Evolutionary conservation across 495 filamentous ascomycete species (phyloP), one percentile per base, ranked within the genome.

Genomic region (Talaromyces wortmannii): DNA sequence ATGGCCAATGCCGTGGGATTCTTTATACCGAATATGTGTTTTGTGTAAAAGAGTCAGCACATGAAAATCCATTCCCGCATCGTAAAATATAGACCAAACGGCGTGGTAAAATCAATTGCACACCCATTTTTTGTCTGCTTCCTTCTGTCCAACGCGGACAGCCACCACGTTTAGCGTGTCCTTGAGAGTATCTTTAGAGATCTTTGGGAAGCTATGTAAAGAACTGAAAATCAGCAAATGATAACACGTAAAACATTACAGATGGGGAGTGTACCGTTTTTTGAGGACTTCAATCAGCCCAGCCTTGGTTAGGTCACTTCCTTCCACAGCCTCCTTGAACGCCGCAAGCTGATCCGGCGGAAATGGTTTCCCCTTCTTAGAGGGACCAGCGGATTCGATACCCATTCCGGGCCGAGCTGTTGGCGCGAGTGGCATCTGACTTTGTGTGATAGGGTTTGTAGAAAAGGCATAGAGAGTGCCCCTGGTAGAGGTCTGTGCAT

Each of bases 211-310:
- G 44, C 80, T 82, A 57, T 50, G 31, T 13, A 10, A 17, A 15
- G 23, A 16, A 44, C 45, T 4, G 40, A 45, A n/a, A 55, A 51
- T 50, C 45, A 13, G 45, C 23, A 23, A 16, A 31, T 31, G 48
- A 31, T 18, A 1, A 16, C 42, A 6, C n/a, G 48, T 33, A 5
- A 31, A 31, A 29, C 12, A 10, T 17, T 13, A 45, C 15, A 36
- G 23, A 45, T 45, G 12, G 49, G 30, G n/a, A 12, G n/a, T 72
- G 51, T 63, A 80, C 72, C 78, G 77, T 70, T 85, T 84, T 70
- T 89, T 88, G 56, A 96, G 63, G 16, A 85, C 72, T 66, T 95
- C 91, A 13, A 91, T 72, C 56, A 95, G 64, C 0, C 88, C 90
- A 0, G 81, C 67, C 69, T 95, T 96, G 2, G 80, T 88, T 51